Percentiles rank a stretch among this genome's conserved stretches.
These are phyloP conservation scores for Saccharomycopsis capsularis DNA, from an alignment of 805 yeast genomes.

Conservation along the genomic window DNA sequence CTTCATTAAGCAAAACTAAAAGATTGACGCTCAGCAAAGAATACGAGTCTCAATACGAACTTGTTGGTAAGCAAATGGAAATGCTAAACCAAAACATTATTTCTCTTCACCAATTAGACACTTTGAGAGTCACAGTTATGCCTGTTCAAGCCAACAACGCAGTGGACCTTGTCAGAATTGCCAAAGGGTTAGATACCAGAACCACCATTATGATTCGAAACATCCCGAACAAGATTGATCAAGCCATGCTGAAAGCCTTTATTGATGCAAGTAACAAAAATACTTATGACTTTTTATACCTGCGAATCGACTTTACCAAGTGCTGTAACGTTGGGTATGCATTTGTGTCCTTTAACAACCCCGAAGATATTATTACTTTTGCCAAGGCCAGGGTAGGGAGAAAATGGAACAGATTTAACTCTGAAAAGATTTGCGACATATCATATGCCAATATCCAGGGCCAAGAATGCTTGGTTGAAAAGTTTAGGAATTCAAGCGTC, in stretches of 20 bases:
- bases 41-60: neutral
- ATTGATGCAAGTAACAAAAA: slow-evolving; percentile 38
- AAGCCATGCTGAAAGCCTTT: slow-evolving; percentile 38
- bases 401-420: slow-evolving; percentile 41
- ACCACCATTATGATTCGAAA: slow-evolving; percentile 48
- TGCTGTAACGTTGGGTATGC: slow-evolving; percentile 53
- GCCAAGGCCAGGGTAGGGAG: slow-evolving; percentile 41
- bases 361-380: slow-evolving; percentile 38
- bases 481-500: slow-evolving; percentile 44
- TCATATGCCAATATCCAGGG: slow-evolving; percentile 50
- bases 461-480: slow-evolving; percentile 36
- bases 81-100: neutral
- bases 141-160: slow-evolving; percentile 21
- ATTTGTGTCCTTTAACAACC: slow-evolving; percentile 41
- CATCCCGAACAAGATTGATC: slow-evolving; percentile 46
- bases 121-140: neutral
- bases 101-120: neutral
- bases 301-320: slow-evolving; percentile 46
- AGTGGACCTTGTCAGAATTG: slow-evolving; percentile 36
- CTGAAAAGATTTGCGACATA: slow-evolving; percentile 44
- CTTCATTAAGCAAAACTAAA: neutral
- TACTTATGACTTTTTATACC: slow-evolving; percentile 36
- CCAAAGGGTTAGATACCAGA: slow-evolving; percentile 37
- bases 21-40: neutral
- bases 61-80: slow-evolving; percentile 1